A percentile compares a stretch with the other conserved stretches of the same genome.
Evolutionary conservation across 352 stramenopile genomes (phyloP).

Genomic region (Phytophthora agathidicida): DNA sequence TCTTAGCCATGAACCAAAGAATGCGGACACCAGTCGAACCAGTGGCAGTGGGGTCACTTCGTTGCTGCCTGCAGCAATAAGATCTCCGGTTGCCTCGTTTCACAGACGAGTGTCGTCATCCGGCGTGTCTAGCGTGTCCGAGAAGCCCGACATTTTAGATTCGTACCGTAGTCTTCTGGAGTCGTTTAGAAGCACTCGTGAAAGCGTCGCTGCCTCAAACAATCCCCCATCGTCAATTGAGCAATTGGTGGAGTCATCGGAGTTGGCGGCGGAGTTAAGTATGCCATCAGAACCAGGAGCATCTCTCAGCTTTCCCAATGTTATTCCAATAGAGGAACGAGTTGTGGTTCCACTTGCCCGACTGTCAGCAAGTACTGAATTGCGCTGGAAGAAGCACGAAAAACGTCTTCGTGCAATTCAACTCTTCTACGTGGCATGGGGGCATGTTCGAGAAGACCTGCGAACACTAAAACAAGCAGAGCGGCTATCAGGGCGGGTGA

Average conservation of each 20-base stretch:
- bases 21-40: background rate
- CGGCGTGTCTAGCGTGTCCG: constrained; percentile 11
- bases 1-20: background rate
- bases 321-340: background rate
- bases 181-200: constrained; percentile 11
- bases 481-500: background rate
- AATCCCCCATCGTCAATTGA: background rate
- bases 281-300: background rate
- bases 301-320: background rate
- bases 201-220: background rate
- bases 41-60: constrained; percentile 2
- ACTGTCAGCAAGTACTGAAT: constrained; percentile 34
- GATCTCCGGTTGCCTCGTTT: constrained; percentile 13
- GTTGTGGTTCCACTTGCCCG: background rate
- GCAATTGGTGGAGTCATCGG: background rate
- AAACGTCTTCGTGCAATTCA: constrained; percentile 52
- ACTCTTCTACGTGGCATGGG: constrained; percentile 35
- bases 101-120: constrained; percentile 10
- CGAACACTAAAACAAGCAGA: background rate
- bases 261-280: background rate
- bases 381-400: constrained; percentile 46
- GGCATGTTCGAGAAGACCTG: constrained; percentile 28
- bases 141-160: constrained; percentile 9
- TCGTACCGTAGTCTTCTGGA: constrained; percentile 17
- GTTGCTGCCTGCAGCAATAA: constrained; percentile 8